Conservation (phyloP, 805 yeast species). For the Cyberlindnera petersonii region DNA sequence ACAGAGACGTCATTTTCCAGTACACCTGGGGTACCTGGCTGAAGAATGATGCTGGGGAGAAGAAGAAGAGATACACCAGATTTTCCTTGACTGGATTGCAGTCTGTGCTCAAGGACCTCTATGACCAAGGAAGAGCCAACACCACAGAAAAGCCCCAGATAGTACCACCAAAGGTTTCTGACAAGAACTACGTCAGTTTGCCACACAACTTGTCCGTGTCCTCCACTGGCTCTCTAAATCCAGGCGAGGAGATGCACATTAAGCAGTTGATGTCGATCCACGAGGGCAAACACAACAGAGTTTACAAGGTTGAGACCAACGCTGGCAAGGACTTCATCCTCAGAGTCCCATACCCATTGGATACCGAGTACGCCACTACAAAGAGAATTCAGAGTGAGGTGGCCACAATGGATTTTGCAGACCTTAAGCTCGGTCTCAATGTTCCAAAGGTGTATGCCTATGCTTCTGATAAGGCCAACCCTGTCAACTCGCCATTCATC, state of each 20-base stretch:
- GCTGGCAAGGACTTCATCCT: constrained; percentile 61
- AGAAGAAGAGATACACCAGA: constrained; percentile 69
- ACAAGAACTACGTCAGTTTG: constrained; percentile 39
- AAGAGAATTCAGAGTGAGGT: constrained; percentile 81
- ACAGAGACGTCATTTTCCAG: constrained; percentile 69
- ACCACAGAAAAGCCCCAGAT: constrained; percentile 25
- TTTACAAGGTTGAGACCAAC: constrained; percentile 68
- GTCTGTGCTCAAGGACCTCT: constrained; percentile 44
- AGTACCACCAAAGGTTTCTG: constrained; percentile 34
- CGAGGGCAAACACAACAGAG: constrained; percentile 91
- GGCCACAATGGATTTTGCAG: constrained; percentile 85
- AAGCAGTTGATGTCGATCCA: constrained; percentile 79
- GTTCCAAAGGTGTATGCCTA: constrained; percentile 73
- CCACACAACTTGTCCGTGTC: constrained; percentile 44
- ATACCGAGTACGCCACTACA: constrained; percentile 59
- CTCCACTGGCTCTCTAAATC: constrained; percentile 41
- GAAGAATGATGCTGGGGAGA: constrained; percentile 69
- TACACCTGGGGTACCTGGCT: constrained; percentile 97
- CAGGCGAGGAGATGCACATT: constrained; percentile 45
- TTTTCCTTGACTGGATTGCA: constrained; percentile 80
- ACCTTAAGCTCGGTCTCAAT: constrained; percentile 56
- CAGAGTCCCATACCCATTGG: constrained; percentile 81
- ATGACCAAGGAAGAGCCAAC: constrained; percentile 34
- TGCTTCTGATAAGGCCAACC: constrained; percentile 58
- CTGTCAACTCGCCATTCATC: constrained; percentile 69